These are phyloP conservation scores for Nectriaceae sp. DNA, from an alignment of 2,329 filamentous ascomycete genomes.

Conservation along the genomic window DNA sequence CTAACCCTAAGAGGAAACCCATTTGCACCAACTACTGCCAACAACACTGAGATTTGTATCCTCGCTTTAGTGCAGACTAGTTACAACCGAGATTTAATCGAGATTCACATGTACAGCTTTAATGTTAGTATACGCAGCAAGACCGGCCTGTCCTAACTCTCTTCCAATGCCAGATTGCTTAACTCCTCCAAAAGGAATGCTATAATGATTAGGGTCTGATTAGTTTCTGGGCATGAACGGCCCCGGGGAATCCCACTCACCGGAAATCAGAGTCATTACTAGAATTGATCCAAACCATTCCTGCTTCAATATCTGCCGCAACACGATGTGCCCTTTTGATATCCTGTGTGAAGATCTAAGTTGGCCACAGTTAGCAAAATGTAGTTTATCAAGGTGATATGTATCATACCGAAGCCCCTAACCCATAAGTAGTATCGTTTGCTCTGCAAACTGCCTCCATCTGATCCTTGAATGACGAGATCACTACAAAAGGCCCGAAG, in stretches of 20 bases:
- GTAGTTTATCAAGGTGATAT: too few relatives aligned
- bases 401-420: constrained; percentile 61
- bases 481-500: constrained; percentile 43
- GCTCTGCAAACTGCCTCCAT: constrained; percentile 41
- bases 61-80: too few relatives aligned
- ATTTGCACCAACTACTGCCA: too few relatives aligned
- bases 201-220: not conserved
- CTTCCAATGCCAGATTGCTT: constrained; percentile 48
- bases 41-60: too few relatives aligned
- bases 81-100: too few relatives aligned
- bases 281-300: constrained; percentile 54
- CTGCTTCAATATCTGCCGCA: constrained; percentile 58
- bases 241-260: constrained; percentile 1
- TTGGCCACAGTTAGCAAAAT: too few relatives aligned
- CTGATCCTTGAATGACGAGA: constrained; percentile 42
- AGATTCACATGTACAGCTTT: constrained; percentile 44
- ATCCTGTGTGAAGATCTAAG: constrained; percentile 60
- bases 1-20: too few relatives aligned
- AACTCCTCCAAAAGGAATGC: constrained; percentile 44
- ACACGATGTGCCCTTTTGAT: constrained; percentile 49
- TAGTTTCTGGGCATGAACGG: not conserved
- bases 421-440: constrained; percentile 58
- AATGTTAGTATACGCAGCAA: constrained; percentile 41
- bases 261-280: constrained; percentile 42
- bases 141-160: constrained; percentile 44